Evolutionary conservation across 164 flowering plant species (phyloP).

Genomic region (Euptelea pleiosperma): DNA sequence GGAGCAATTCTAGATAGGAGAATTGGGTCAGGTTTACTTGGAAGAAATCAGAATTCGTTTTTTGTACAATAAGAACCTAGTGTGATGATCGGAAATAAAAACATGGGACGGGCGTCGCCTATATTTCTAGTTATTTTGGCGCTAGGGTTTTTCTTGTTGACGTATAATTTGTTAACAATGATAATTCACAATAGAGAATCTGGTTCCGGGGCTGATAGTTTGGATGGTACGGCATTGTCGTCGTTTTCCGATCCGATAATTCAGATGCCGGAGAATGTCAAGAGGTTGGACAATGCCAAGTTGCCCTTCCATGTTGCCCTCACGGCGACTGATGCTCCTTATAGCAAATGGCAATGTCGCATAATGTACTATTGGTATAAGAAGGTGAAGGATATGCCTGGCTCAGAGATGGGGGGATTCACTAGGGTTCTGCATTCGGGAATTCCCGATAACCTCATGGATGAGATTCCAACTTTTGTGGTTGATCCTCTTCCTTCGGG

Average conservation of each 20-base stretch:
- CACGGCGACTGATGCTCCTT: conserved; percentile 83
- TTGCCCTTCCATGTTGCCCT: conserved; percentile 75
- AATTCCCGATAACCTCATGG: conserved; percentile 76
- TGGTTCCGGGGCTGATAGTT: conserved; percentile 15
- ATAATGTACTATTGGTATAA: conserved; percentile 96
- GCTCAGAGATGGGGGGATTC: conserved; percentile 91
- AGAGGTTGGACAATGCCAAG: conserved; percentile 21
- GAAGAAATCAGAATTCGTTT: neutral
- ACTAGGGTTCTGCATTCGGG: conserved; percentile 93
- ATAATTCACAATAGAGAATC: conserved; percentile 35
- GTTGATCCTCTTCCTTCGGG: conserved; percentile 94
- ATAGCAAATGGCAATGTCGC: conserved; percentile 93
- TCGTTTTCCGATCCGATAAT: conserved; percentile 46
- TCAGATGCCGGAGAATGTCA: conserved; percentile 52
- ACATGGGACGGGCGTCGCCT: conserved; percentile 44
- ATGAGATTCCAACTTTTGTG: conserved; percentile 87
- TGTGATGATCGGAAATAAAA: conserved; percentile 37
- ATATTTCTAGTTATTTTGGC: conserved; percentile 42
- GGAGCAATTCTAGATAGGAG: conserved; percentile 4
- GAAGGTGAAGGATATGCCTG: conserved; percentile 70
- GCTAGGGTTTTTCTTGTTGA: conserved; percentile 51
- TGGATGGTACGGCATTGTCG: conserved; percentile 5
- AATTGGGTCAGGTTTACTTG: conserved; percentile 2
- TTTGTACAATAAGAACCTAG: neutral
- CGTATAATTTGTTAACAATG: conserved; percentile 57